phyloP scores from a whole-genome alignment of 495 filamentous ascomycete genomes.

The Cenococcum geophilum region DNA sequence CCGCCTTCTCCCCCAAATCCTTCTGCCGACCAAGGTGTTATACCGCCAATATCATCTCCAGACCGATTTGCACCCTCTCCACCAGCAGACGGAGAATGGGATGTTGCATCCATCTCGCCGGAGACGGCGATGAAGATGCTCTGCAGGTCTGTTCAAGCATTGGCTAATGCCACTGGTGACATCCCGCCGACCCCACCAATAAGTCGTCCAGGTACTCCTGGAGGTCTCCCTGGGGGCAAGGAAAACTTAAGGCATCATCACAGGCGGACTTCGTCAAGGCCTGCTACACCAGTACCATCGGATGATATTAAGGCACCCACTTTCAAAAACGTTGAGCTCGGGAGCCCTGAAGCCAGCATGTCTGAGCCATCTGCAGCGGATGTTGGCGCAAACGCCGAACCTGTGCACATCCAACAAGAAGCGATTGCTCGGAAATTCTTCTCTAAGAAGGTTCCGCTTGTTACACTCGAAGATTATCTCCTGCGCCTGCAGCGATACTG shows the following conservation, averaged over 20 bases:
- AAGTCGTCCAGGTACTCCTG: conserved; percentile 53
- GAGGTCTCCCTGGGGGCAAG: conserved; percentile 23
- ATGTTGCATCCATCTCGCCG: conserved; percentile 68
- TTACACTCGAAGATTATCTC: conserved; percentile 79
- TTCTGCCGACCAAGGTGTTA: conserved; percentile 32
- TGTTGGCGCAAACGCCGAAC: conserved; percentile 44
- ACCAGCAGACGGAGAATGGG: conserved; percentile 36
- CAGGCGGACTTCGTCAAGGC: conserved; percentile 43
- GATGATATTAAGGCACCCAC: conserved; percentile 43
- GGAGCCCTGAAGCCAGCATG: conserved; percentile 41
- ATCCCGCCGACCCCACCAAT: conserved; percentile 67
- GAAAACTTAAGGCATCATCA: conserved; percentile 12
- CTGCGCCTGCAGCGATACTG: conserved; percentile 82
- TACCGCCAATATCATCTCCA: conserved; percentile 25
- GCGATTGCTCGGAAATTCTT: conserved; percentile 87
- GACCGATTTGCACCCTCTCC: conserved; percentile 20
- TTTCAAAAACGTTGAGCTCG: conserved; percentile 41
- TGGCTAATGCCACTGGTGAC: conserved; percentile 66
- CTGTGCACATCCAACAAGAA: conserved; percentile 61
- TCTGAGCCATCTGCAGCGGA: conserved; percentile 31
- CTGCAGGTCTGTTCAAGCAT: conserved; percentile 60
- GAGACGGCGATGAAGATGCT: conserved; percentile 75
- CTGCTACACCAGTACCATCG: conserved; percentile 31
- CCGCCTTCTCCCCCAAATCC: conserved; percentile 34
- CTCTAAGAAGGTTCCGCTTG: conserved; percentile 74